phyloP scores from a whole-genome alignment of 371 early-diverging fungal genomes.

The Mortierella sp. region DNA sequence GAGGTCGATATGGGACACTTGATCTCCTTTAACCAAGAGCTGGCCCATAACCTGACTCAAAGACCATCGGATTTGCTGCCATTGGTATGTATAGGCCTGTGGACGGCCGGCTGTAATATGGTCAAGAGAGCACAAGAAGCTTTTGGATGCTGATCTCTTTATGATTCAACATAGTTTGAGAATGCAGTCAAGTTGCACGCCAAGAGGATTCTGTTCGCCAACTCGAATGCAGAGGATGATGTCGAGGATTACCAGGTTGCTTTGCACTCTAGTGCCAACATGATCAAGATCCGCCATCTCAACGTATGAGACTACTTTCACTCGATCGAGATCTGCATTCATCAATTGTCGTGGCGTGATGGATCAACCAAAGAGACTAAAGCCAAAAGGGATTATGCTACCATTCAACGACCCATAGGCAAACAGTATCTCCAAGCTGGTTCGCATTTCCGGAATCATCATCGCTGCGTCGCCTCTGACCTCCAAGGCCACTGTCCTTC shows the following conservation, averaged over 20 bases:
- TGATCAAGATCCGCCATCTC: constrained; percentile 86
- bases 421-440: constrained; percentile 91
- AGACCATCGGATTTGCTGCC: constrained; percentile 86
- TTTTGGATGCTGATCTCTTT: not conserved
- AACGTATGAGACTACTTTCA: constrained; percentile 59
- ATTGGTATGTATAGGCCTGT: constrained; percentile 59
- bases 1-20: constrained; percentile 90
- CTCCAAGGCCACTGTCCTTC: constrained; percentile 89
- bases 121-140: not conserved
- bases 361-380: too few relatives aligned
- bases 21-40: constrained; percentile 80
- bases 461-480: constrained; percentile 94
- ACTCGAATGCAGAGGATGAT: constrained; percentile 58
- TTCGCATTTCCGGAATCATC: constrained; percentile 97
- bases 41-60: constrained; percentile 82
- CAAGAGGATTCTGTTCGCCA: constrained; percentile 70
- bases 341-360: too few relatives aligned
- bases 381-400: not conserved
- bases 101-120: too few relatives aligned
- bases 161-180: constrained; percentile 77
- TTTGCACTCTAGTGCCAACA: constrained; percentile 84
- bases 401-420: constrained; percentile 66
- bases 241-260: constrained; percentile 86
- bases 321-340: too few relatives aligned
- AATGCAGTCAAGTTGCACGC: constrained; percentile 80